phyloP scores from a whole-genome alignment of 2,329 filamentous ascomycete genomes.

The Chrysoporthe puriensis region DNA sequence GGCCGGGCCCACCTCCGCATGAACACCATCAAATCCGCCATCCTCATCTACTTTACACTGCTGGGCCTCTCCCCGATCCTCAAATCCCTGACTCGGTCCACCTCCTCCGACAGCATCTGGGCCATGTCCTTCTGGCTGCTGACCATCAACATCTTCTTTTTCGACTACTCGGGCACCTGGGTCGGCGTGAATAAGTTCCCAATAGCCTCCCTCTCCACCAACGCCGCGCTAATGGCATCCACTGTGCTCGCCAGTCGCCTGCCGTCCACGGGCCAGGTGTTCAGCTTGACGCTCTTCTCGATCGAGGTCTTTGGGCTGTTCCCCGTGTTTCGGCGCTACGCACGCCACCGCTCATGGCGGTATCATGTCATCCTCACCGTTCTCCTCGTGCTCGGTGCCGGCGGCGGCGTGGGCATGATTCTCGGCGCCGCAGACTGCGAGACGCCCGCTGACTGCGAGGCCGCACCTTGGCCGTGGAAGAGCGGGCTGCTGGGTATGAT shows the following conservation, averaged over 20 bases:
- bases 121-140: constrained; percentile 93
- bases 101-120: constrained; percentile 95
- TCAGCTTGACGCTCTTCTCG: constrained; percentile 90
- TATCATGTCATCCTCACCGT: constrained; percentile 80
- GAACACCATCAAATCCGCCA: constrained; percentile 86
- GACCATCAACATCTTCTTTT: constrained; percentile 95
- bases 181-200: constrained; percentile 64
- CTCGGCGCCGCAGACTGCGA: constrained; percentile 46
- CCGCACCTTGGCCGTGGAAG: constrained; percentile 54
- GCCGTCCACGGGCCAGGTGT: constrained; percentile 89
- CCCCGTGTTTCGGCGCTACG: constrained; percentile 92
- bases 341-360: constrained; percentile 78
- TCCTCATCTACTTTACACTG: constrained; percentile 90
- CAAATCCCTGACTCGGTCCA: constrained; percentile 93
- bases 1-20: constrained; percentile 58
- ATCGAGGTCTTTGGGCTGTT: constrained; percentile 98
- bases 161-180: constrained; percentile 83
- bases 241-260: constrained; percentile 91
- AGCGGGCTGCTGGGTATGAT: constrained; percentile 71
- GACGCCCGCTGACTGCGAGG: constrained; percentile 32
- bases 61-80: constrained; percentile 92
- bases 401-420: constrained; percentile 73
- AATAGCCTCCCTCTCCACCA: constrained; percentile 78
- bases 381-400: constrained; percentile 76
- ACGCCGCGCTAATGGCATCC: constrained; percentile 93